These are phyloP conservation scores for Diaporthe vaccinii DNA, from an alignment of 2,329 filamentous ascomycete genomes.

Conservation along the genomic window DNA sequence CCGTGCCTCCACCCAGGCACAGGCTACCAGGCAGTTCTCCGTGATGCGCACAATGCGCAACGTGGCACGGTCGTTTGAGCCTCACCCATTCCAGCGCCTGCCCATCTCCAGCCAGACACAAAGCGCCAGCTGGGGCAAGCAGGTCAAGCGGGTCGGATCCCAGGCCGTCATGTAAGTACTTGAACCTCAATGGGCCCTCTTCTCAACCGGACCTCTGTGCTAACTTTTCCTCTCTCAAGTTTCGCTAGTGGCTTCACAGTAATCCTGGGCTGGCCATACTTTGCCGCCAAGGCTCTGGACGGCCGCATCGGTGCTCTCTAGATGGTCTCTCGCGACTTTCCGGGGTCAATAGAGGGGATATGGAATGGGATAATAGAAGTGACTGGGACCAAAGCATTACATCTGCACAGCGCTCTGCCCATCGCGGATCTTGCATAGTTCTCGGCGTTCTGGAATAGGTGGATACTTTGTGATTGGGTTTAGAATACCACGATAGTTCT, in stretches of 20 bases:
- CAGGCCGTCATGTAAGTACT: constrained; percentile 53
- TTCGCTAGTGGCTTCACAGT: constrained; percentile 52
- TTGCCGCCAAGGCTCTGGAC: constrained; percentile 45
- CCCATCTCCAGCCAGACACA: constrained; percentile 48
- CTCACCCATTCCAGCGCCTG: constrained; percentile 55
- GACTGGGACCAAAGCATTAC: constrained; percentile 23
- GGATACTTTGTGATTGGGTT: constrained; percentile 32
- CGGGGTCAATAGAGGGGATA: too few species aligned
- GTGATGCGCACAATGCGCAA: constrained; percentile 52
- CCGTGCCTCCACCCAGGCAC: constrained; percentile 47
- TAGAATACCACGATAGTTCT: constrained; percentile 32
- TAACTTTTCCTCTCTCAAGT: constrained; percentile 43
- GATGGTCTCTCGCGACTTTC: constrained; percentile 33
- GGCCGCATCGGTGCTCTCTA: constrained; percentile 46
- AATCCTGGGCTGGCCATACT: constrained; percentile 56
- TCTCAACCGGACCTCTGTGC: background rate
- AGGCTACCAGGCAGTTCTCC: constrained; percentile 50
- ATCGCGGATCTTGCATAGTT: constrained; percentile 32
- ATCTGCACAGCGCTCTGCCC: constrained; percentile 28
- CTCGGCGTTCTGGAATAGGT: constrained; percentile 37
- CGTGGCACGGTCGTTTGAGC: constrained; percentile 54
- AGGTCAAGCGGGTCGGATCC: constrained; percentile 49
- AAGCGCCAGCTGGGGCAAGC: constrained; percentile 54
- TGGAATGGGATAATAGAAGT: background rate
- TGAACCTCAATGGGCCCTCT: background rate